Evolutionary conservation across 148 eudicot genomes (phyloP), one percentile per base, ranked within the genome.

Genomic region (Rhododendron henanense): DNA sequence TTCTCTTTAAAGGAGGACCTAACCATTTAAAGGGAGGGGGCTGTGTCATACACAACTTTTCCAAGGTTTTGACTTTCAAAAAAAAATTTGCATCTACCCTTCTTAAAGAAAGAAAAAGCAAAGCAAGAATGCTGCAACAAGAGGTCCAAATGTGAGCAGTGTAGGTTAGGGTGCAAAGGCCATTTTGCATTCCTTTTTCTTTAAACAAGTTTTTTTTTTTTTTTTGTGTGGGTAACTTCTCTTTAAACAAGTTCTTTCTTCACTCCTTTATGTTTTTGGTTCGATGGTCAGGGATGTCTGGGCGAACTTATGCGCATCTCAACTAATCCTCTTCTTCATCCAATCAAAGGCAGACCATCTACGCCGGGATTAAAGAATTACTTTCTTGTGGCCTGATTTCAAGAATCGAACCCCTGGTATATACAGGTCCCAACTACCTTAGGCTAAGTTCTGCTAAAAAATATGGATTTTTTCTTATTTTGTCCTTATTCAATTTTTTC

Each of bases 1-100:
- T 16, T 23, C 16, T 67, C 47, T 84, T 84, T 73, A 50, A 21
- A 33, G 79, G 39, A 33, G 65, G 39, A 77, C 85, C 76, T 19
- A 67, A 10, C 78, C 13, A 45, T 44, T 21, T n/a, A 83, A 83
- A 41, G 76, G 50, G 35, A 83, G n/a, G 76, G 50, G 23, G 6
- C 79, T 67, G 14, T 67, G 14, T 44, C 9, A 11, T 35, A 11
- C 21, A 33, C 41, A 11, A 67, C 5, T 18, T n/a, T 33, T 84
- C 19, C 37, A 47, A 71, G 79, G 5, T 84, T 41, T 83, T 84
- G 85, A 84, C 85, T 50, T 69, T 33, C 65, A 31, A 83, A 71
- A 57, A 48, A 41, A 6, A 6, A 5, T 59, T 33, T 31, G 16
- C 85, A 31, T 15, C 79, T 83, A 28, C 31, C 51, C 7, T 31